Base-by-base conservation (phyloP, 2,329 filamentous ascomycete genomes). In the Epichloe brachyelytri region DNA sequence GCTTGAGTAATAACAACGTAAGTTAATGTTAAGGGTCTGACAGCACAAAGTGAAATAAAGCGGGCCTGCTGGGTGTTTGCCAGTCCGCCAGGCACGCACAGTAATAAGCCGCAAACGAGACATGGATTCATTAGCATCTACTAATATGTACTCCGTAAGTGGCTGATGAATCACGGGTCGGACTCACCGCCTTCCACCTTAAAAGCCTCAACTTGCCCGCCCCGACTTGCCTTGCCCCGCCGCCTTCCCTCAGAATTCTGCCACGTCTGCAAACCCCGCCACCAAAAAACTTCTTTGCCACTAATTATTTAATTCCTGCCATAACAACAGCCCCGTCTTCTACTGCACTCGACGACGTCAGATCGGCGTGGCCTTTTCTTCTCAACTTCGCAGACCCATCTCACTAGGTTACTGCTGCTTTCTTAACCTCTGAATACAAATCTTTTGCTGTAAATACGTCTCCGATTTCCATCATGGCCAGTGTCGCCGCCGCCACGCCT, bases 391-490 rank as follows among this genome's bases (percentile, higher is more conserved):
- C 46, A 17, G 26, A 33, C 11, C 30, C 37, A 49, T 43, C 15
- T n/a, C 2, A 8, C 17, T 15, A 15, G 10, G 12, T 10, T 5
- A 26, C 19, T 36, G 6, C 15, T 43, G 5, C 47, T 37, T 20
- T 17, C 19, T n/a, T 17, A 15, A 30, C 17, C 34, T 12, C 40
- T 41, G 19, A 15, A 39, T n/a, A 17, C 8, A 22, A 41, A 19
- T 6, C 34, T 6, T 3, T 19, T 40, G 14, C 22, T 33, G 26
- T 46, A 12, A 5, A 46, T 40, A 36, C 15, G 15, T 10, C 3
- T 36, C 43, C 26, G 46, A 14, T 50, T 38, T 39, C 45, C 53
- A 65, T 53, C 53, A 81, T 81, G 78, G 72, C 77, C 55, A 67
- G 62, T 55, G 60, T 57, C 48, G 64, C 66, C 53, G 56, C 65